Conservation (phyloP, 2,329 filamentous ascomycete species). For the Rhynchosporium graminicola region DNA sequence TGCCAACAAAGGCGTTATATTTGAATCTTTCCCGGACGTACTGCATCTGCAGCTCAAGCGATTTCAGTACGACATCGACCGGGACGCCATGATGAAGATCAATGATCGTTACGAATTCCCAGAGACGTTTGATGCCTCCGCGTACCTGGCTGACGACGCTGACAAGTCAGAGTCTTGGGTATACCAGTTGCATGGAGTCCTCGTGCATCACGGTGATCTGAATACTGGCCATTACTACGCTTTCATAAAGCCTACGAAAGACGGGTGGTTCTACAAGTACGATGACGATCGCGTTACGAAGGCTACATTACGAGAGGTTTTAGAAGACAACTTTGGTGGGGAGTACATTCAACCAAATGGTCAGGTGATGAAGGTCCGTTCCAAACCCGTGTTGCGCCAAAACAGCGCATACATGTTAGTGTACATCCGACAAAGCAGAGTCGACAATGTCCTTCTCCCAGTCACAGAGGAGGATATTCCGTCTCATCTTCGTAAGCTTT, state of each 20-base stretch:
- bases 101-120: slow-evolving; percentile 92
- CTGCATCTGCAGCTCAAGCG: slow-evolving; percentile 94
- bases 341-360: slow-evolving; percentile 63
- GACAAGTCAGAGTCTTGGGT: slow-evolving; percentile 87
- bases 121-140: slow-evolving; percentile 78
- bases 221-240: slow-evolving; percentile 99
- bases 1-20: slow-evolving; percentile 96
- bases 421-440: slow-evolving; percentile 83
- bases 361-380: slow-evolving; percentile 48
- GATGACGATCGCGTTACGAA: slow-evolving; percentile 98
- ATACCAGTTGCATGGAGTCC: slow-evolving; percentile 91
- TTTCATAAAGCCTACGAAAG: slow-evolving; percentile 89
- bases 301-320: slow-evolving; percentile 83
- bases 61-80: slow-evolving; percentile 95
- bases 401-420: slow-evolving; percentile 99
- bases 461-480: slow-evolving; percentile 80
- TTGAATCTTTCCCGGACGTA: slow-evolving; percentile 91
- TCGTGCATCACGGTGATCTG: slow-evolving; percentile 94
- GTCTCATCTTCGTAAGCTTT: slow-evolving; percentile 68
- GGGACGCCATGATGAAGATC: slow-evolving; percentile 98
- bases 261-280: slow-evolving; percentile 94
- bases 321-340: slow-evolving; percentile 96
- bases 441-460: slow-evolving; percentile 79
- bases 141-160: slow-evolving; percentile 82
- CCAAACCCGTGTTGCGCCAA: slow-evolving; percentile 59